Conservation (phyloP, 164 flowering plant genomes). For the Warburgia ugandensis region DNA sequence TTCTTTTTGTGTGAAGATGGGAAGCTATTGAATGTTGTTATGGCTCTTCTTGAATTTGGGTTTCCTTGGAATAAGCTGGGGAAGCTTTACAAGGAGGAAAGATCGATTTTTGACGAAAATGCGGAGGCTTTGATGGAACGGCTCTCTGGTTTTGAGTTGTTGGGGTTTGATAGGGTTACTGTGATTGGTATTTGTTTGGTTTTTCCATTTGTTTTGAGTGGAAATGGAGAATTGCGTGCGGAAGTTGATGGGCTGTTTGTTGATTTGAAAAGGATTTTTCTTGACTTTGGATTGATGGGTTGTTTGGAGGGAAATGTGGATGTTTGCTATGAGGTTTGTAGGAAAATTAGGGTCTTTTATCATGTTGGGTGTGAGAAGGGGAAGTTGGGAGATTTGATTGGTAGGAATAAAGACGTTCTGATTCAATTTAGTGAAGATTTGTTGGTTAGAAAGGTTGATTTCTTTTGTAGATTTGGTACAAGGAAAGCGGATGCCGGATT, state of each 20-base stretch:
- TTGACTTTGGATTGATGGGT: constrained; percentile 32
- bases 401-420: constrained; percentile 30
- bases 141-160: constrained; percentile 23
- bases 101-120: constrained; percentile 30
- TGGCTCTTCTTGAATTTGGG: constrained; percentile 36
- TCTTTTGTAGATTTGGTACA: constrained; percentile 37
- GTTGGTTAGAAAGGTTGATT: constrained; percentile 41
- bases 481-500: constrained; percentile 31
- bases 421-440: constrained; percentile 37
- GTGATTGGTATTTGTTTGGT: constrained; percentile 52
- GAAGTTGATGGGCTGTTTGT: constrained; percentile 31
- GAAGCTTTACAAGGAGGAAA: constrained; percentile 35
- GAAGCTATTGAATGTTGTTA: constrained; percentile 27
- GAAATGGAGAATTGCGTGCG: constrained; percentile 14
- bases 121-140: constrained; percentile 17
- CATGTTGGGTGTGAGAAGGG: constrained; percentile 52
- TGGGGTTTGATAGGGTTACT: constrained; percentile 34
- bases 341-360: constrained; percentile 50
- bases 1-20: constrained; percentile 42
- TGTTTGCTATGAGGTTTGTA: constrained; percentile 46
- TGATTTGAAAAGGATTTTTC: constrained; percentile 46
- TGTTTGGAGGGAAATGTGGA: constrained; percentile 42
- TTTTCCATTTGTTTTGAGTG: constrained; percentile 47
- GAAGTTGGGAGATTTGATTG: constrained; percentile 36
- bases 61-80: constrained; percentile 73